Conservation (phyloP, 179 eudicot genomes). For the Spergularia azorica region DNA sequence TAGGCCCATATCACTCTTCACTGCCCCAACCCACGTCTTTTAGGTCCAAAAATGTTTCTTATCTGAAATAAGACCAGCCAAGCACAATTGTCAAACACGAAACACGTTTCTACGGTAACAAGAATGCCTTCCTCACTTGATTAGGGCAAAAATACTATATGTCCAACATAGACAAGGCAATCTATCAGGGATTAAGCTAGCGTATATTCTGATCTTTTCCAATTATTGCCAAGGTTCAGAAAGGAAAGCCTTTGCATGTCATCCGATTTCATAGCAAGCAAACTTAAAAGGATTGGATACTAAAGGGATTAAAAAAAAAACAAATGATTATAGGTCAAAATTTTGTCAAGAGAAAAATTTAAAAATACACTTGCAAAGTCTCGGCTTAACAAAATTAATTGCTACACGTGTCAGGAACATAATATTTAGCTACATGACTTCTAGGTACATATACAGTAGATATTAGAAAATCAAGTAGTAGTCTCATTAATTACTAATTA, state of each 20-base stretch:
- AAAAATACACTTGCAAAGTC: background rate
- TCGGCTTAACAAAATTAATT: background rate
- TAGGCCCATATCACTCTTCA: too few relatives aligned
- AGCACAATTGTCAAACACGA: too few relatives aligned
- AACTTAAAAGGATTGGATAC: background rate
- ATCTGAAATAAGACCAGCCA: too few relatives aligned
- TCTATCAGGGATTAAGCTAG: background rate
- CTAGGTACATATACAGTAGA: background rate
- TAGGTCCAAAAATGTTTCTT: too few relatives aligned
- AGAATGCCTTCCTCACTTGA: too few relatives aligned
- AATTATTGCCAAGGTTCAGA: background rate
- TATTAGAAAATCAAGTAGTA: slow-evolving; percentile 6
- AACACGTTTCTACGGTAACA: too few relatives aligned
- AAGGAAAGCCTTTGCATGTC: background rate
- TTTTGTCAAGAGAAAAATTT: background rate
- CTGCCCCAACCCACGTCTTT: too few relatives aligned
- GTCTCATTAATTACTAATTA: background rate
- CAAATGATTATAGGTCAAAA: background rate
- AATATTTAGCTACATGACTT: background rate
- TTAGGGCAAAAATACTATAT: too few relatives aligned
- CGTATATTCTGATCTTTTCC: background rate
- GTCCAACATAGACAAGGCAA: too few relatives aligned
- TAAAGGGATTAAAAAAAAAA: background rate
- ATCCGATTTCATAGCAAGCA: background rate
- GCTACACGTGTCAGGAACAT: background rate